Percentiles rank a stretch among this genome's conserved stretches.
Conservation (phyloP, 305 asterid species). For the Solanum hybrid region DNA sequence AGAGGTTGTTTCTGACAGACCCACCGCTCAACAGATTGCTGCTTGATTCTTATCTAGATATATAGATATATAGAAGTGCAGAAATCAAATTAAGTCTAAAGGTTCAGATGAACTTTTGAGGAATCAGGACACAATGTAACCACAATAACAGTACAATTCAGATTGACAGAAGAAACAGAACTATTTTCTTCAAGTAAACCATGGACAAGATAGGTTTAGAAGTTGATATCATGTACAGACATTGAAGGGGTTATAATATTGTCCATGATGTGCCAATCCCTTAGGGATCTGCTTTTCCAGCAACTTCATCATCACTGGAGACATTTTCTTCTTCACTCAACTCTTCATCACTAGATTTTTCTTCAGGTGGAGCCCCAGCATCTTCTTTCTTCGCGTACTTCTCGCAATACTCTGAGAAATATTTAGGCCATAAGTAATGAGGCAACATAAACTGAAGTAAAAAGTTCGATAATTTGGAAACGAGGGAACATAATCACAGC, state of each 20-base stretch:
- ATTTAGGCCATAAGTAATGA: neutral
- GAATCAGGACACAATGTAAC: neutral
- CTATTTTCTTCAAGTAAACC: neutral
- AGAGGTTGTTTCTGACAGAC: neutral
- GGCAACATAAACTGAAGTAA: neutral
- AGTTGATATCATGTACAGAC: neutral
- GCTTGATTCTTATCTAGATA: neutral
- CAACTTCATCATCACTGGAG: slow-evolving; percentile 65
- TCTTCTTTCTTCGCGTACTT: slow-evolving; percentile 73
- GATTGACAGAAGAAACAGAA: neutral
- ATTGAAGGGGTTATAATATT: neutral
- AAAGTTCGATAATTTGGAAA: neutral
- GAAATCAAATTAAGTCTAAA: neutral
- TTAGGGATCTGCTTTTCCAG: slow-evolving; percentile 69
- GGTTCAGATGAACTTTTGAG: neutral
- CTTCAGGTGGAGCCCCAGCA: slow-evolving; percentile 63
- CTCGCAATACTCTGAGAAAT: slow-evolving; percentile 53
- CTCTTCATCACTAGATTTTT: slow-evolving; percentile 68
- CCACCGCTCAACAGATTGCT: neutral
- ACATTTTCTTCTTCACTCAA: slow-evolving; percentile 56
- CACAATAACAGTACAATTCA: neutral
- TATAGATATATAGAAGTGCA: neutral
- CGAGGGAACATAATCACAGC: neutral
- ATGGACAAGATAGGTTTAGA: neutral
- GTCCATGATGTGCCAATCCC: slow-evolving; percentile 14